phyloP scores from a whole-genome alignment of 768 basidiomycete genomes.

The Sutorius australiensis region DNA sequence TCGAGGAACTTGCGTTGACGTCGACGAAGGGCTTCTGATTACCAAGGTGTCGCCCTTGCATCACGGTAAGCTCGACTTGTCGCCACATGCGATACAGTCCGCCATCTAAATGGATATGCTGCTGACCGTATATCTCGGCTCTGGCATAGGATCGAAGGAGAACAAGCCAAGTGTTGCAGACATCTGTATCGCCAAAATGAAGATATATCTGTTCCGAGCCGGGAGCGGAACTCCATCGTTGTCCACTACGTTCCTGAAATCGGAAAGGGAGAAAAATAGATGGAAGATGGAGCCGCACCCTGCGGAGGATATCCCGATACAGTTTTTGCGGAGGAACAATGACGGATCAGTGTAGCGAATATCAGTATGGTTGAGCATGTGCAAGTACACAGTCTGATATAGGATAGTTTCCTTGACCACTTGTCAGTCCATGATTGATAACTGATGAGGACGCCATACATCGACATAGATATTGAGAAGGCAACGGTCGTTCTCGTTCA shows the following conservation, averaged over 20 bases:
- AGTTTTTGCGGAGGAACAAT: constrained; percentile 72
- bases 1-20: constrained; percentile 22
- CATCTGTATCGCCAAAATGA: constrained; percentile 61
- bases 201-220: constrained; percentile 69
- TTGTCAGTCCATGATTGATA: constrained; percentile 8
- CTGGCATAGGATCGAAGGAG: constrained; percentile 77
- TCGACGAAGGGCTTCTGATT: constrained; percentile 37
- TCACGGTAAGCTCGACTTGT: constrained; percentile 67
- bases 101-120: constrained; percentile 52
- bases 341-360: constrained; percentile 75
- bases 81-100: constrained; percentile 88
- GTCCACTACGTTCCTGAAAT: constrained; percentile 40
- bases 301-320: constrained; percentile 64
- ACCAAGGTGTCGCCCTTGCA: constrained; percentile 74
- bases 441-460: constrained; percentile 38
- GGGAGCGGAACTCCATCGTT: constrained; percentile 52
- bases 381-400: constrained; percentile 69
- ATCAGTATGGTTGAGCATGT: constrained; percentile 74
- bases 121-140: constrained; percentile 72
- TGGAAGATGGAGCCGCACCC: constrained; percentile 39
- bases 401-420: constrained; percentile 59
- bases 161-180: constrained; percentile 71
- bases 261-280: constrained; percentile 3
- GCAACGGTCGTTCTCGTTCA: constrained; percentile 64
- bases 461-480: constrained; percentile 73